Base-by-base conservation (phyloP, 2,329 filamentous ascomycete genomes). In the Huntiella moniliformis region DNA sequence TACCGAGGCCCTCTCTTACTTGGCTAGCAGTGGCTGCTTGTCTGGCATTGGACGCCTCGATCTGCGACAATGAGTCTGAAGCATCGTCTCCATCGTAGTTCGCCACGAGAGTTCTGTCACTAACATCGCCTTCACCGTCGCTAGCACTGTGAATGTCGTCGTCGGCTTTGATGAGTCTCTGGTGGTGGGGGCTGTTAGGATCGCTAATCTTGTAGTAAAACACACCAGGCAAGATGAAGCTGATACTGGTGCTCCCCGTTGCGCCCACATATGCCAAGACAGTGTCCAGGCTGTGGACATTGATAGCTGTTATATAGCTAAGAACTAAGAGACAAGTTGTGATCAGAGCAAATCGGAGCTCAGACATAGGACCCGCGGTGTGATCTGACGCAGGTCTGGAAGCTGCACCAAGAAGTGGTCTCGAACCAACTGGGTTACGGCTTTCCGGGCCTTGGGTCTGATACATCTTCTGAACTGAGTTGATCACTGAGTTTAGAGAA, bases 201-300 rank as follows among this genome's bases (percentile, higher is more conserved):
- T 84, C 77, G 10, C 85, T 92, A 50, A 98, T 96, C 63, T 96
- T 96, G 65, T 96, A 98, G 62, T 96, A 98, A 61, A 98, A 98
- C 3, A 98, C 64, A 0, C 91, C 91, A 0, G 91, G 91, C 0
- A 98, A 70, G 53, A 98, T 96, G 59, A 98, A 98, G 51, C 84
- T 93, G 55, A 98, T 98, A 51, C 84, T 85, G 0, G 91, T 98
- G 44, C 81, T 88, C 45, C 91, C 91, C 0, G 91, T 98, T 54
- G 81, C 86, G 34, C 91, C 91, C 8, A 98, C 91, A 54, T 95
- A 98, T 0, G 91, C 88, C 0, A 98, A 71, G 1, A 98, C 87
- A 40, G 83, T 80, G 58, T 94, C 87, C 3, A 98, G 71, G 10
- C 81, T 91, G 15, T 77, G 82, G 3, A 98, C 87, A 0, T 84